A percentile compares a stretch with the other conserved stretches of the same genome.
Evolutionary conservation across 2,329 filamentous ascomycete genomes (phyloP).

Genomic region (Orbilia blumenaviensis): DNA sequence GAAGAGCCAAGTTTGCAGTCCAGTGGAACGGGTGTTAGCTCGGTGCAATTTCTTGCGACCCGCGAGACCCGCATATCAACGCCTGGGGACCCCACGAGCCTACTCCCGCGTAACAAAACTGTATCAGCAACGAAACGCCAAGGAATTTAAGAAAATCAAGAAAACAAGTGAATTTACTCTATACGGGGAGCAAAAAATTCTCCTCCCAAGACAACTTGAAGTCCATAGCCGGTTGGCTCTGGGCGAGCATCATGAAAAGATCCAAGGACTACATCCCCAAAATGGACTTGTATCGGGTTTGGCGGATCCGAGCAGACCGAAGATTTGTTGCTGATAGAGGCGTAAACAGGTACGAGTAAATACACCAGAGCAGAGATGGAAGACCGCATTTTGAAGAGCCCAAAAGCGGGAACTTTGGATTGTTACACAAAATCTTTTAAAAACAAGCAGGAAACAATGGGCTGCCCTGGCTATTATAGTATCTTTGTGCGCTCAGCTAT

Average conservation of each 20-base stretch:
- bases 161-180: neutral
- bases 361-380: neutral
- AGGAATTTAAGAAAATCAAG: neutral
- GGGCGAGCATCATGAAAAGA: neutral
- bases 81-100: neutral
- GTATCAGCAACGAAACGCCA: neutral
- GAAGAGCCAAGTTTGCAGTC: neutral
- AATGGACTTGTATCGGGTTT: neutral
- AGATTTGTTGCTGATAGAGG: neutral
- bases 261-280: neutral
- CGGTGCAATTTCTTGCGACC: neutral
- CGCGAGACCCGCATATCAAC: neutral
- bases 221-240: neutral
- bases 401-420: neutral
- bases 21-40: neutral
- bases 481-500: neutral
- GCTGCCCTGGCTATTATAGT: neutral
- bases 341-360: neutral
- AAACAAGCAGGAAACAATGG: neutral
- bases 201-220: neutral
- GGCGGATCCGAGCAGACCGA: neutral
- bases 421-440: neutral
- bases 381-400: neutral
- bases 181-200: neutral
- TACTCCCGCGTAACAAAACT: neutral